A percentile compares a stretch with the other conserved stretches of the same genome.
Evolutionary conservation across 2,329 filamentous ascomycete genomes (phyloP).

Genomic region (Stagonosporopsis tanaceti): DNA sequence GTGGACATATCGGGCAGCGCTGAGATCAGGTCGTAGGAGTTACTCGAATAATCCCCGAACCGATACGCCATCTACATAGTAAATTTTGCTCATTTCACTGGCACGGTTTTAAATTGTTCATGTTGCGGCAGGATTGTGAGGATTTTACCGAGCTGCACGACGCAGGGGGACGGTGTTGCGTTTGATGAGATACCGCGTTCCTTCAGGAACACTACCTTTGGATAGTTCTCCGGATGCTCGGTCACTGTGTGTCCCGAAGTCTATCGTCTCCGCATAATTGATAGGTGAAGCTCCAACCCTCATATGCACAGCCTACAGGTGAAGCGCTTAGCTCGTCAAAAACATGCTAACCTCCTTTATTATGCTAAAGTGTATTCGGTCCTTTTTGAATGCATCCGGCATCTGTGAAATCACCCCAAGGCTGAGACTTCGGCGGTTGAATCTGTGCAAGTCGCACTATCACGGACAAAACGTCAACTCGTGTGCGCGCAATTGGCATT

Average conservation of each 20-base stretch:
- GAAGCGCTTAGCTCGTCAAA: background rate
- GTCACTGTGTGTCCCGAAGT: background rate
- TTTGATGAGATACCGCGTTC: background rate
- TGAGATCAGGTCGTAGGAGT: no score
- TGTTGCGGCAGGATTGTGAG: background rate
- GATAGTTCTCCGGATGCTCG: background rate
- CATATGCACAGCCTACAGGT: background rate
- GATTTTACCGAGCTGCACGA: background rate
- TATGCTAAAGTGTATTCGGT: no score
- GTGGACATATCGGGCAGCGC: no score
- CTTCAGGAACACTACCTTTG: background rate
- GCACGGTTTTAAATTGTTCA: background rate
- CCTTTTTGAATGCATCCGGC: no score
- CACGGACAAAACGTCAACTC: background rate
- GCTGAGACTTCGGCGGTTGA: background rate
- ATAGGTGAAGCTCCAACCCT: background rate
- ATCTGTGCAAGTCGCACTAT: background rate
- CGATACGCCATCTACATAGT: background rate
- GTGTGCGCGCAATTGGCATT: background rate
- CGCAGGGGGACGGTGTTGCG: background rate
- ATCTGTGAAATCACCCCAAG: background rate
- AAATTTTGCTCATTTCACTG: background rate
- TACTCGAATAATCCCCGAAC: no score
- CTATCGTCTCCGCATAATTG: background rate
- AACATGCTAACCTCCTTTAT: background rate